Conservation (phyloP, 1,139 yeast species). For the Candida neerlandica region DNA sequence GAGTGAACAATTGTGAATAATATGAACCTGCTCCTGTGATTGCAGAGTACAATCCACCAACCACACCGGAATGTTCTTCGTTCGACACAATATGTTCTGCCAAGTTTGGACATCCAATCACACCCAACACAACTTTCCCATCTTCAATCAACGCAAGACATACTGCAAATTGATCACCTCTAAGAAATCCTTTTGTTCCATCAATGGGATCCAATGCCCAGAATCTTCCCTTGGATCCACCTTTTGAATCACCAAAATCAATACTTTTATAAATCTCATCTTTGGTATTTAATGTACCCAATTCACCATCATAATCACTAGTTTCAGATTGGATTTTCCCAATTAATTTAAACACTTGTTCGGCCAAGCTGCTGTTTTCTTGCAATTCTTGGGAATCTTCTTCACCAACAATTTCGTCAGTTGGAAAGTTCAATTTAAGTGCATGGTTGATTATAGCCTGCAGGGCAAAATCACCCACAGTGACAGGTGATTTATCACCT, state of each 20-base stretch:
- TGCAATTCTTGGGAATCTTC: slow-evolving; percentile 77
- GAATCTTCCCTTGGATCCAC: slow-evolving; percentile 77
- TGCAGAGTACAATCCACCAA: slow-evolving; percentile 79
- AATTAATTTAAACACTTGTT: slow-evolving; percentile 50
- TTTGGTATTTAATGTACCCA: slow-evolving; percentile 48
- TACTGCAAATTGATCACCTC: slow-evolving; percentile 97
- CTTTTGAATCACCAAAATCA: slow-evolving; percentile 76
- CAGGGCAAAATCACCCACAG: slow-evolving; percentile 95
- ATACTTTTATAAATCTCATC: slow-evolving; percentile 64
- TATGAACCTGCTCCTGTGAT: slow-evolving; percentile 73
- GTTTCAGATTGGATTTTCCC: slow-evolving; percentile 43
- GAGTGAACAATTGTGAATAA: slow-evolving; percentile 47
- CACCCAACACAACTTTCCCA: slow-evolving; percentile 84
- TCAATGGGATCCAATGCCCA: slow-evolving; percentile 99
- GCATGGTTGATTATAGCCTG: slow-evolving; percentile 92
- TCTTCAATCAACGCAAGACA: slow-evolving; percentile 88
- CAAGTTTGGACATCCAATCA: slow-evolving; percentile 94
- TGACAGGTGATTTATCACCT: slow-evolving; percentile 90
- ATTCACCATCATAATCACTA: slow-evolving; percentile 22
- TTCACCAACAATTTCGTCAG: slow-evolving; percentile 90
- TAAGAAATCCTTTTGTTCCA: slow-evolving; percentile 93
- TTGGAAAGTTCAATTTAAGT: slow-evolving; percentile 74
- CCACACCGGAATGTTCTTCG: slow-evolving; percentile 36
- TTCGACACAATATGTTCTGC: slow-evolving; percentile 52
- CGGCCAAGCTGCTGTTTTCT: slow-evolving; percentile 42